Percentiles rank a stretch among this genome's conserved stretches.
These are phyloP conservation scores for Rhizopus microsporus DNA, from an alignment of 371 early-diverging fungal genomes.

Conservation along the genomic window DNA sequence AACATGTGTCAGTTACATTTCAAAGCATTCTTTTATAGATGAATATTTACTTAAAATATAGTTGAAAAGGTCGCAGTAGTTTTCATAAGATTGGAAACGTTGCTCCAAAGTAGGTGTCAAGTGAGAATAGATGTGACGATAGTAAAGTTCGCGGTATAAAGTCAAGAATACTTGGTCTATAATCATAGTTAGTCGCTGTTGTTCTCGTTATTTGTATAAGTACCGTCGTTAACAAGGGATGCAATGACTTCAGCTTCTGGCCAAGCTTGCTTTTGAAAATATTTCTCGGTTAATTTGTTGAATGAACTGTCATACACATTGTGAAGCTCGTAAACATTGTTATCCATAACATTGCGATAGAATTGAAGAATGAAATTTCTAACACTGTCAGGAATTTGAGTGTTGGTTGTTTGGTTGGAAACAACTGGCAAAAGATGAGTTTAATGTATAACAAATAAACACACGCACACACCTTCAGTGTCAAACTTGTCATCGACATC, in stretches of 20 bases:
- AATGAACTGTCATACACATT: conserved; percentile 89
- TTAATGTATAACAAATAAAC: neutral
- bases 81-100: conserved; percentile 90
- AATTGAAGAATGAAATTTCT: conserved; percentile 83
- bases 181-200: neutral
- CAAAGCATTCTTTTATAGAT: neutral
- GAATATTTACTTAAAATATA: conserved; percentile 79
- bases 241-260: conserved; percentile 87
- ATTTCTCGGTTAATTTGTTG: conserved; percentile 91
- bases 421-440: conserved; percentile 11
- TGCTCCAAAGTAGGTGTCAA: conserved; percentile 87
- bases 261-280: conserved; percentile 88
- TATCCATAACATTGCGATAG: conserved; percentile 76
- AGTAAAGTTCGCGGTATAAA: conserved; percentile 94
- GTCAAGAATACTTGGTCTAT: conserved; percentile 88
- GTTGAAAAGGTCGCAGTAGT: conserved; percentile 96
- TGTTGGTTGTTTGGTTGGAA: conserved; percentile 48
- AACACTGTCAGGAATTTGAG: conserved; percentile 80
- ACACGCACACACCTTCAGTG: conserved; percentile 34
- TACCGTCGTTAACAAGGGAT: conserved; percentile 85
- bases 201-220: neutral
- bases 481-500: conserved; percentile 58
- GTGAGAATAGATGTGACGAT: conserved; percentile 92
- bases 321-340: conserved; percentile 83
- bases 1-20: neutral